Conservation (phyloP, 1,284 basidiomycete genomes). For the Tilletia caries region DNA sequence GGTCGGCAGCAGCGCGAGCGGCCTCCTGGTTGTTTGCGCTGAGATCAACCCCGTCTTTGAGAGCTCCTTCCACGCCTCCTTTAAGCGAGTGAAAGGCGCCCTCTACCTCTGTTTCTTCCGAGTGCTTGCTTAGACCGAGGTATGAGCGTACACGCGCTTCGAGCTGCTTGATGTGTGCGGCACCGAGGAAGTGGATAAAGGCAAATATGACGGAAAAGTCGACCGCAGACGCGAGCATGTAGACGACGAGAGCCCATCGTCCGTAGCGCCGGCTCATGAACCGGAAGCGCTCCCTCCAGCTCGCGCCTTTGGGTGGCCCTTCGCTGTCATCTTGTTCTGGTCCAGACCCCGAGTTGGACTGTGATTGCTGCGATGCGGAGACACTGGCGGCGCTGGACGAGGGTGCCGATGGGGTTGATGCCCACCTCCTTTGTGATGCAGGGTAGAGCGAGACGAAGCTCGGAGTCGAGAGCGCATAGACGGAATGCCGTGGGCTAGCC, state of each 20-base stretch:
- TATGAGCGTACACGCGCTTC: conserved; percentile 60
- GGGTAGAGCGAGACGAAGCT: no score
- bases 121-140: conserved; percentile 44
- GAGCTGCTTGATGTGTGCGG: conserved; percentile 75
- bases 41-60: conserved; percentile 21
- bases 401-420: neutral
- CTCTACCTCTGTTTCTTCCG: conserved; percentile 17
- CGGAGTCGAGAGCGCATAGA: no score
- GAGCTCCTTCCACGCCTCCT: neutral
- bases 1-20: conserved; percentile 24
- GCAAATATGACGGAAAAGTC: conserved; percentile 66
- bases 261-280: conserved; percentile 47
- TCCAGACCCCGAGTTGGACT: neutral
- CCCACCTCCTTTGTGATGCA: no score
- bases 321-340: neutral
- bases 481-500: no score
- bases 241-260: conserved; percentile 52
- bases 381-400: neutral
- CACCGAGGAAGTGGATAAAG: conserved; percentile 80
- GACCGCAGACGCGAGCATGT: conserved; percentile 33
- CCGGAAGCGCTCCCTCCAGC: conserved; percentile 23
- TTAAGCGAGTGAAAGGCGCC: conserved; percentile 16
- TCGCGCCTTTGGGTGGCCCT: conserved; percentile 3
- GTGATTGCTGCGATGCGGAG: neutral
- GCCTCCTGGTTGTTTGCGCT: conserved; percentile 31